A percentile compares a stretch with the other conserved stretches of the same genome.
Conservation (phyloP, 176 grass and related monocot species). For the Zea luxurians region DNA sequence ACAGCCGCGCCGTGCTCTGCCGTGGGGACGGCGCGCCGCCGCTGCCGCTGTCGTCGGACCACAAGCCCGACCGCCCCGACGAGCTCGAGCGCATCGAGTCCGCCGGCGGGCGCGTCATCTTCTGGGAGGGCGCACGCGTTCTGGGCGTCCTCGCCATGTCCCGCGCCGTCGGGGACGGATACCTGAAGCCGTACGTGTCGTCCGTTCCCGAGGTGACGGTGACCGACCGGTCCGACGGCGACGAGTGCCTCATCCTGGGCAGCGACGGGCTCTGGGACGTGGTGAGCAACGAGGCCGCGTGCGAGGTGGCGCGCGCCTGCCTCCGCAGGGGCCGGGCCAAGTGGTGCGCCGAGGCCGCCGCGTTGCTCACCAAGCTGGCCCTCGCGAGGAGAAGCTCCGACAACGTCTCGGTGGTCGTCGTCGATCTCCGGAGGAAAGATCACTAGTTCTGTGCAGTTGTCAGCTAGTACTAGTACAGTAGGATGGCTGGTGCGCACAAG, state of each 20-base stretch:
- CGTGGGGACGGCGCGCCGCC: conserved; percentile 34
- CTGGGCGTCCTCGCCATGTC: conserved; percentile 88
- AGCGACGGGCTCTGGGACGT: conserved; percentile 96
- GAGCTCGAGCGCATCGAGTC: conserved; percentile 73
- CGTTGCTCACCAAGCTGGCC: conserved; percentile 82
- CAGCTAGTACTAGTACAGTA: background rate
- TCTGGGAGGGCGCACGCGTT: conserved; percentile 85
- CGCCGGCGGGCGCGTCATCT: conserved; percentile 73
- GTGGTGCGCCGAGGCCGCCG: conserved; percentile 76
- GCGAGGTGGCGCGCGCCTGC: conserved; percentile 65
- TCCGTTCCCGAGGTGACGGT: conserved; percentile 80
- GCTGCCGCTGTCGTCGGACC: conserved; percentile 63
- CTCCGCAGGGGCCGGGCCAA: conserved; percentile 48
- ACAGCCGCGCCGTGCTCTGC: conserved; percentile 84
- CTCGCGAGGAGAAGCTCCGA: conserved; percentile 68
- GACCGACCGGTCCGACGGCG: conserved; percentile 48
- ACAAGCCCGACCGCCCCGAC: conserved; percentile 91
- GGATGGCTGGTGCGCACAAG: background rate
- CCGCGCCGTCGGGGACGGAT: conserved; percentile 75
- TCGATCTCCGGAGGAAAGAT: conserved; percentile 47
- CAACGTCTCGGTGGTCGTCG: conserved; percentile 77
- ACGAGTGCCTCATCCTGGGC: conserved; percentile 87
- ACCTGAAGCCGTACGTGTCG: conserved; percentile 71
- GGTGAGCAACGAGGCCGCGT: conserved; percentile 75
- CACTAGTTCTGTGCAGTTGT: background rate